Percentiles rank a stretch among this genome's conserved stretches.
These are phyloP conservation scores for Diddensiella transvaalensis DNA, from an alignment of 805 yeast genomes.

Conservation along the genomic window DNA sequence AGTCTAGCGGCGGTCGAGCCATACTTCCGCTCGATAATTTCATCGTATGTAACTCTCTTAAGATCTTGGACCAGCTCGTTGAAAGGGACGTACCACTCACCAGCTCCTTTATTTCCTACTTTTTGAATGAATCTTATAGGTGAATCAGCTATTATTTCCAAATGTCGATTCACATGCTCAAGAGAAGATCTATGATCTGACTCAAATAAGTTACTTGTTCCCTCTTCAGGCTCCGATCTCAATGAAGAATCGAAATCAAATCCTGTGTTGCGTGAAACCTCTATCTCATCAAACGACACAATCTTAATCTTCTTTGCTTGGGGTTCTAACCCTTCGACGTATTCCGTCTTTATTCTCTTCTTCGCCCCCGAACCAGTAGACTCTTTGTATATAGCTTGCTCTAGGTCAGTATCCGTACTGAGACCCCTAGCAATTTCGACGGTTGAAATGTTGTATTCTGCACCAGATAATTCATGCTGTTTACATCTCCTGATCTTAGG, in stretches of 20 bases:
- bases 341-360: slow-evolving; percentile 2
- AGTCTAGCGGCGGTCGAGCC: slow-evolving; percentile 62
- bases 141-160: slow-evolving; percentile 58
- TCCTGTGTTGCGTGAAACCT: slow-evolving; percentile 28
- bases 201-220: slow-evolving; percentile 10
- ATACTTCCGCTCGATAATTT: slow-evolving; percentile 31
- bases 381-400: background rate
- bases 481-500: slow-evolving; percentile 37
- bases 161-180: slow-evolving; percentile 53
- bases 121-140: slow-evolving; percentile 54
- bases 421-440: slow-evolving; percentile 31
- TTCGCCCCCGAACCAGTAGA: background rate
- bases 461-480: slow-evolving; percentile 29
- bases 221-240: slow-evolving; percentile 32
- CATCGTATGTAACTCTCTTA: slow-evolving; percentile 33
- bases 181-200: slow-evolving; percentile 6
- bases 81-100: slow-evolving; percentile 42
- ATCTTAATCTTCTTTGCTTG: slow-evolving; percentile 20
- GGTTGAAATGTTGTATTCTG: slow-evolving; percentile 34
- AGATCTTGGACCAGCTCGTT: slow-evolving; percentile 28
- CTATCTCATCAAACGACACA: slow-evolving; percentile 15
- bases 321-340: background rate
- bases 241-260: slow-evolving; percentile 31
- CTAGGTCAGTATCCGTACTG: slow-evolving; percentile 18
- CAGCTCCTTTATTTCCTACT: slow-evolving; percentile 52